Conservation (phyloP, 1,284 basidiomycete species). For the Singerocomus rubriflavus region DNA sequence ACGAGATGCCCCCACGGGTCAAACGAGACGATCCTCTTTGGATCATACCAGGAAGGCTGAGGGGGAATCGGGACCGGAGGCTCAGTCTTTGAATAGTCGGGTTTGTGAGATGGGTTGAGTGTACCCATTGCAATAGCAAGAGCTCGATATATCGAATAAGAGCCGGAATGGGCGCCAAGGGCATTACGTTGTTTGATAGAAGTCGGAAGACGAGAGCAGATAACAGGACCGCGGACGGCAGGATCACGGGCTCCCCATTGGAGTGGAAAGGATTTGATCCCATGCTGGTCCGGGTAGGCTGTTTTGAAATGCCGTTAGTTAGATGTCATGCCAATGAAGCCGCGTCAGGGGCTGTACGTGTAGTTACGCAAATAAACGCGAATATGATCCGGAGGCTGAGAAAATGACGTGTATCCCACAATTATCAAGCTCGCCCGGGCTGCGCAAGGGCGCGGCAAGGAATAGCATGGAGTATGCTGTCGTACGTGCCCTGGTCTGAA, state of each 20-base stretch:
- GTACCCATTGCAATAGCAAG: conserved; percentile 90
- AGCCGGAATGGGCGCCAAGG: conserved; percentile 90
- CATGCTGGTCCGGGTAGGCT: conserved; percentile 74
- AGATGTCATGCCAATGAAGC: not conserved
- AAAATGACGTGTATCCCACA: conserved; percentile 3
- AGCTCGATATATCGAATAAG: conserved; percentile 93
- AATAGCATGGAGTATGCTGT: conserved; percentile 1
- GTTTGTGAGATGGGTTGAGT: conserved; percentile 81
- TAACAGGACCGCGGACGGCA: conserved; percentile 75
- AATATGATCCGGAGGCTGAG: conserved; percentile 17
- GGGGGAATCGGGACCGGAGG: conserved; percentile 84
- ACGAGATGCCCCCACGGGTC: conserved; percentile 95
- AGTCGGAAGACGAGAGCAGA: conserved; percentile 83
- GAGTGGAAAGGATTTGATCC: conserved; percentile 75
- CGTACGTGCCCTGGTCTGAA: not conserved
- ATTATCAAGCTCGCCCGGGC: not conserved
- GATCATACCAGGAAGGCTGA: conserved; percentile 79
- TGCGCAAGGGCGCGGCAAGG: not conserved
- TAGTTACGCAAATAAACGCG: conserved; percentile 3
- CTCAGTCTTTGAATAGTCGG: conserved; percentile 85
- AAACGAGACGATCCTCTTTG: conserved; percentile 86
- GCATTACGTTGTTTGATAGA: conserved; percentile 91
- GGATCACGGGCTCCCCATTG: conserved; percentile 79
- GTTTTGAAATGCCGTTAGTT: conserved; percentile 11
- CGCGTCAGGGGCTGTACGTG: conserved; percentile 3